Conservation (phyloP, 2,329 filamentous ascomycete species). For the Clonostachys byssicola region DNA sequence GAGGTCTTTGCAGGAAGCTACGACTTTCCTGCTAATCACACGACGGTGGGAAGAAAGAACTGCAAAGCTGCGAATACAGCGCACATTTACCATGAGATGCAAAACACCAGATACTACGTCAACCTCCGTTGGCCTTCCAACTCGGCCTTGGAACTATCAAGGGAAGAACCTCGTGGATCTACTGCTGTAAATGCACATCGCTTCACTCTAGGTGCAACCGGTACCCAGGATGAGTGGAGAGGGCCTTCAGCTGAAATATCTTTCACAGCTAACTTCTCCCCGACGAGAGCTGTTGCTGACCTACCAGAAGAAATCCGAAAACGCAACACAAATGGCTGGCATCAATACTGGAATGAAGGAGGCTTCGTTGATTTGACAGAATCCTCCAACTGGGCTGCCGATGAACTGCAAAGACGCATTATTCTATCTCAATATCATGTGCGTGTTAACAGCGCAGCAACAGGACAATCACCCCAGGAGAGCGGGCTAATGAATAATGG, state of each 20-base stretch:
- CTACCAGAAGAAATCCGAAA: conserved; percentile 14
- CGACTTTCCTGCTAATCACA: conserved; percentile 30
- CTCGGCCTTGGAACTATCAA: conserved; percentile 7
- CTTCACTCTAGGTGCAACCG: conserved; percentile 16
- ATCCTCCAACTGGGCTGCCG: conserved; percentile 25
- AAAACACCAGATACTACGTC: conserved; percentile 29
- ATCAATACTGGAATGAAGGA: conserved; percentile 29
- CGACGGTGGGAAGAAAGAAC: conserved; percentile 15
- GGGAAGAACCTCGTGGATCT: conserved; percentile 14
- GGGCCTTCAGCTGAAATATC: conserved; percentile 6
- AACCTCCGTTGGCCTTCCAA: conserved; percentile 25
- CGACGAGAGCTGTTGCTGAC: conserved; percentile 11
- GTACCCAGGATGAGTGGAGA: not conserved
- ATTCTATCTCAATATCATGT: conserved; percentile 37
- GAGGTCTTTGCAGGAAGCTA: conserved; percentile 34
- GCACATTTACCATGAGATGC: conserved; percentile 27
- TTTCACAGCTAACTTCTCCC: conserved; percentile 29
- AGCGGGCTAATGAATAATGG: conserved; percentile 40
- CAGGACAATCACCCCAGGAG: conserved; percentile 32
- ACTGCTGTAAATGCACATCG: conserved; percentile 18
- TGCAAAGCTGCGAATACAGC: conserved; percentile 9
- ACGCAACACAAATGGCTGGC: conserved; percentile 20
- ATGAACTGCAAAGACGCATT: conserved; percentile 36
- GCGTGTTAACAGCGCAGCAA: conserved; percentile 32
- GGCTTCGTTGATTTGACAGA: conserved; percentile 34